A percentile compares a stretch with the other conserved stretches of the same genome.
Conservation (phyloP, 441 rosid species). For the Flueggea neowawraea region DNA sequence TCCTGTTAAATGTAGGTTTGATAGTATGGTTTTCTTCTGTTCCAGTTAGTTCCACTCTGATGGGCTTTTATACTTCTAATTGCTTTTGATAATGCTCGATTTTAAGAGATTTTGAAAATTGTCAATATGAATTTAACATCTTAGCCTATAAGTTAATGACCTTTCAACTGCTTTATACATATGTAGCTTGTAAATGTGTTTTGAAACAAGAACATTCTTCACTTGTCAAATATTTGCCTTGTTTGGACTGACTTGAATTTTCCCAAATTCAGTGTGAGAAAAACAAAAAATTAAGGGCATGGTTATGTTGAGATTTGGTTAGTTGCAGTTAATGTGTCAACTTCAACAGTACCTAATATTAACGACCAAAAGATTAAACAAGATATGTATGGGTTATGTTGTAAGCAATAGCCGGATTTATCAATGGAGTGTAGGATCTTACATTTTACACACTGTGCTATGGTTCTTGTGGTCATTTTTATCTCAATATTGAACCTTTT, state of each 20-base stretch:
- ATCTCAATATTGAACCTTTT: too few species aligned
- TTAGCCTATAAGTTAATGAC: neutral
- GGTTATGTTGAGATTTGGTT: neutral
- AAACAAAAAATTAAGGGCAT: neutral
- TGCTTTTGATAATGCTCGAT: too few species aligned
- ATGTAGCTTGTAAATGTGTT: too few species aligned
- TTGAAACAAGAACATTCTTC: neutral
- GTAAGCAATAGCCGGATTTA: too few species aligned
- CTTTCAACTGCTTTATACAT: too few species aligned
- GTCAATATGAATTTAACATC: neutral
- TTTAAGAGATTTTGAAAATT: neutral
- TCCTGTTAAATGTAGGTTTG: too few species aligned
- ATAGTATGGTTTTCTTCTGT: too few species aligned
- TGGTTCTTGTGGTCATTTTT: too few species aligned
- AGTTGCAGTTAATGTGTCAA: neutral
- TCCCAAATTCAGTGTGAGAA: neutral
- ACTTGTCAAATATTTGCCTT: neutral
- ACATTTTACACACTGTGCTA: too few species aligned
- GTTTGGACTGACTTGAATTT: neutral
- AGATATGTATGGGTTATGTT: neutral
- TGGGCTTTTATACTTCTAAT: too few species aligned
- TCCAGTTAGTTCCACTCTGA: too few species aligned
- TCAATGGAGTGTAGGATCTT: too few species aligned
- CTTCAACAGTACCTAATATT: neutral
- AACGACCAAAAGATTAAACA: neutral